Percentiles rank a stretch among this genome's conserved stretches.
Conservation (phyloP, 495 filamentous ascomycete species). For the Penicillium cinerascens region DNA sequence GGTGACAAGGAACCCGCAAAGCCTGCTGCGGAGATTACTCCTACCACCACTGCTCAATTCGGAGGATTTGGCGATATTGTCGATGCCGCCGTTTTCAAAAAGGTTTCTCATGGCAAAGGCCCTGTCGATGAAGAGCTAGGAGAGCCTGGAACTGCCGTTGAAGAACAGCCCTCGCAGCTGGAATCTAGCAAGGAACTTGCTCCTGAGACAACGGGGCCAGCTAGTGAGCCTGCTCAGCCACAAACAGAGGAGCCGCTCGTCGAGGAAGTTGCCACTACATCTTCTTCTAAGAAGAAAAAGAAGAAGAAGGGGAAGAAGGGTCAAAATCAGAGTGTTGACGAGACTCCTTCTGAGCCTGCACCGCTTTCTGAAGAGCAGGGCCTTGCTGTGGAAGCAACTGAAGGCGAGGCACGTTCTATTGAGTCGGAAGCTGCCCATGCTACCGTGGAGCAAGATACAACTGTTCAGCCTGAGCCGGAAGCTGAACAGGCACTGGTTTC, state of each 20-base stretch:
- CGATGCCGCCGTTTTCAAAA: slow-evolving; percentile 23
- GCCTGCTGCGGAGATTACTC: neutral
- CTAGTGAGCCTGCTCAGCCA: slow-evolving; percentile 5
- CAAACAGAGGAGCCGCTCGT: slow-evolving; percentile 9
- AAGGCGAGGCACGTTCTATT: neutral
- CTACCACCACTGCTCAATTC: neutral
- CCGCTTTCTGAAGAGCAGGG: neutral
- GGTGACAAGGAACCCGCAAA: neutral
- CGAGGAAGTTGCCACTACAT: slow-evolving; percentile 11
- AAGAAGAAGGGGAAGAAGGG: slow-evolving; percentile 38
- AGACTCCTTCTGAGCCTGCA: slow-evolving; percentile 9
- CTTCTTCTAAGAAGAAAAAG: slow-evolving; percentile 36
- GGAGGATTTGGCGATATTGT: slow-evolving; percentile 25
- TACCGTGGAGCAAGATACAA: neutral
- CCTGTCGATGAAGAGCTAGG: neutral
- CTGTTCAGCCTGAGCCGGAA: neutral
- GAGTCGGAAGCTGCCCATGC: slow-evolving; percentile 4
- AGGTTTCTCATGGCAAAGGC: neutral
- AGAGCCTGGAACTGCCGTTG: slow-evolving; percentile 17
- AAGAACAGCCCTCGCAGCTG: slow-evolving; percentile 7
- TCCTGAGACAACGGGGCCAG: slow-evolving; percentile 8
- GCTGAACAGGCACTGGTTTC: slow-evolving; percentile 2
- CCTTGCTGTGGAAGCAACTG: neutral
- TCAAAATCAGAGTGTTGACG: slow-evolving; percentile 20
- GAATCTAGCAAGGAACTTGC: slow-evolving; percentile 9